Evolutionary conservation across 1,284 basidiomycete species (phyloP).

Genomic region (Cryptococcus sp.): DNA sequence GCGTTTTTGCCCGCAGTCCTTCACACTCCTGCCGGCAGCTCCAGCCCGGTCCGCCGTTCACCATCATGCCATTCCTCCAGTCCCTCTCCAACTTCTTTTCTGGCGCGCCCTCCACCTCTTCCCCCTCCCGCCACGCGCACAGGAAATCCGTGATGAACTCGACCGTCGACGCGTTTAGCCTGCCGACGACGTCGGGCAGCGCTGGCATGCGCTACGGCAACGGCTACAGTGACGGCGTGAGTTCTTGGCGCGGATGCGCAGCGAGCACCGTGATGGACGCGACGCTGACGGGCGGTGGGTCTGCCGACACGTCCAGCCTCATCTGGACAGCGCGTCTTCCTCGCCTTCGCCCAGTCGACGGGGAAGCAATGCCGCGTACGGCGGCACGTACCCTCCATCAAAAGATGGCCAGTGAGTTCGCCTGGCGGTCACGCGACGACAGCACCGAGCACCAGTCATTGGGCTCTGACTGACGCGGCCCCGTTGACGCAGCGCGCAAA

Average conservation of each 20-base stretch:
- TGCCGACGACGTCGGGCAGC: slow-evolving; percentile 24
- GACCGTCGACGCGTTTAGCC: slow-evolving; percentile 39
- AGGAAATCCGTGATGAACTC: slow-evolving; percentile 31
- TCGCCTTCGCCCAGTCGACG: slow-evolving; percentile 39
- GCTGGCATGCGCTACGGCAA: slow-evolving; percentile 10
- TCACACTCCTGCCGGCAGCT: too few species aligned
- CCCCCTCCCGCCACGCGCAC: slow-evolving; percentile 22
- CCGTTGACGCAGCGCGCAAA: slow-evolving; percentile 1
- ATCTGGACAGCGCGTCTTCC: slow-evolving; percentile 24
- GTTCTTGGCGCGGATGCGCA: too few species aligned
- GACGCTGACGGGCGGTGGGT: background rate
- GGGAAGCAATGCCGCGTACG: slow-evolving; percentile 17
- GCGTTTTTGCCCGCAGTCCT: too few species aligned
- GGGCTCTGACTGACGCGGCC: background rate
- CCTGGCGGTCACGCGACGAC: background rate
- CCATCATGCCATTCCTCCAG: slow-evolving; percentile 40
- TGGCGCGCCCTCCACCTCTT: slow-evolving; percentile 12
- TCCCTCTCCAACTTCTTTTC: slow-evolving; percentile 37
- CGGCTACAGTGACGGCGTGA: slow-evolving; percentile 13
- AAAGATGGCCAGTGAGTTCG: slow-evolving; percentile 24
- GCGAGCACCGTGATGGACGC: too few species aligned
- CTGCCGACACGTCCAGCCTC: background rate
- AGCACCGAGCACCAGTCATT: background rate
- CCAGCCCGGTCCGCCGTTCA: too few species aligned
- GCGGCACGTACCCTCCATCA: slow-evolving; percentile 20